Percentiles rank a stretch among this genome's conserved stretches.
Evolutionary conservation across 441 rosid species (phyloP).

Genomic region (Croton setiger): DNA sequence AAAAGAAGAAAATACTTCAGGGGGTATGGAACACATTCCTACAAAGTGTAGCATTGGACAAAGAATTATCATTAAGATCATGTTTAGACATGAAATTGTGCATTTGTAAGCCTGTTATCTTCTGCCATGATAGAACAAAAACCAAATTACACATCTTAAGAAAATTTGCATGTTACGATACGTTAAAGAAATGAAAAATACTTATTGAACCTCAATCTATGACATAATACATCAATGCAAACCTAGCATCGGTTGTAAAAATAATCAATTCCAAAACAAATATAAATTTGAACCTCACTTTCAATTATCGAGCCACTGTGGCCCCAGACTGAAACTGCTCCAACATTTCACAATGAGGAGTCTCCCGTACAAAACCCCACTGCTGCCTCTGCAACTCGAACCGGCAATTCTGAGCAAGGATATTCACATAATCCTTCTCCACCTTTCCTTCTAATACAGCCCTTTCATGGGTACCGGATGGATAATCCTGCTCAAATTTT

Average conservation of each 20-base stretch:
- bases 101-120: neutral
- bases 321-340: constrained; percentile 42
- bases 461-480: constrained; percentile 42
- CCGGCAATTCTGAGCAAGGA: constrained; percentile 72
- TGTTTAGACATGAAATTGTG: neutral
- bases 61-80: neutral
- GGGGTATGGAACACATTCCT: neutral
- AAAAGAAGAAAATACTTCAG: neutral
- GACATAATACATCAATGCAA: constrained; percentile 10
- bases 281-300: constrained; percentile 34
- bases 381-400: constrained; percentile 80
- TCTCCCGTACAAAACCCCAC: constrained; percentile 89
- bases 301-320: constrained; percentile 39
- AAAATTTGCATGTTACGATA: constrained; percentile 5
- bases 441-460: constrained; percentile 52
- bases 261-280: constrained; percentile 10
- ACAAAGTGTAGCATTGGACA: neutral
- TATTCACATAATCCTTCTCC: constrained; percentile 66
- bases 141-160: neutral
- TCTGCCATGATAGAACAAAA: neutral
- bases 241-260: neutral
- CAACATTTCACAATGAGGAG: constrained; percentile 90
- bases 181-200: neutral
- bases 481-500: constrained; percentile 79
- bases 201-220: constrained; percentile 18